Evolutionary conservation across 2,329 filamentous ascomycete species (phyloP), one percentile per base, ranked within the genome.

Genomic region (Thelonectria rubi): DNA sequence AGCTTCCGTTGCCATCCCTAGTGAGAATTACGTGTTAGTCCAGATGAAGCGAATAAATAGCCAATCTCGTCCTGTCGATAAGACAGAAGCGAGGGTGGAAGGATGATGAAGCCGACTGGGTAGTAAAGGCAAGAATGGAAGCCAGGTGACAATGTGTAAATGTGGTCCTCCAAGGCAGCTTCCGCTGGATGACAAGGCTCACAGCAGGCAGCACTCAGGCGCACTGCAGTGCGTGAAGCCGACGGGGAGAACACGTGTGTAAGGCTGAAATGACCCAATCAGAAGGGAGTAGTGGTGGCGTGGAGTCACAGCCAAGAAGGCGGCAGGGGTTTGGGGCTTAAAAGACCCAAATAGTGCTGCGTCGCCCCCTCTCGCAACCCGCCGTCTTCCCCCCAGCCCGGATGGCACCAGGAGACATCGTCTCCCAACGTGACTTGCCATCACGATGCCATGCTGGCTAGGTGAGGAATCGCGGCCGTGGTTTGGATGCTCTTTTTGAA

Each of bases 1-100:
- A 99, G 85, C 79, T 96, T 97, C 72, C 89, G 85, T 82, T 98
- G 94, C 95, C 95, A 99, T 80, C 90, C 92, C 94, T 98, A 72
- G 56, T 51, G 61, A 17, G 43, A 66, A 8, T 61, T 47, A 47
- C 30, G 50, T 53, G 64, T 73, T 66, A 75, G 70, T 64, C 18
- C 15, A 24, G 17, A 20, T 50, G 47, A 45, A 14, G 50, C 48
- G 39, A 60, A 11, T 37, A 14, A 15, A 37, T 14, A 15, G 34
- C 34, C 6, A 4, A 37, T 37, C 5, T 37, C 6, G 34, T 2
- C 45, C 24, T 20, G 42, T 8, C 42, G 20, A 24, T 39, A 18
- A 15, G 18, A 47, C 8, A 37, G 11, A 30, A 30, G 26, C 26
- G 5, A 30, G 8, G 5, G 5, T 8, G 26, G 24, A 4, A 24